Base-by-base conservation (phyloP, 495 filamentous ascomycete genomes). In the Penicillium soppii region DNA sequence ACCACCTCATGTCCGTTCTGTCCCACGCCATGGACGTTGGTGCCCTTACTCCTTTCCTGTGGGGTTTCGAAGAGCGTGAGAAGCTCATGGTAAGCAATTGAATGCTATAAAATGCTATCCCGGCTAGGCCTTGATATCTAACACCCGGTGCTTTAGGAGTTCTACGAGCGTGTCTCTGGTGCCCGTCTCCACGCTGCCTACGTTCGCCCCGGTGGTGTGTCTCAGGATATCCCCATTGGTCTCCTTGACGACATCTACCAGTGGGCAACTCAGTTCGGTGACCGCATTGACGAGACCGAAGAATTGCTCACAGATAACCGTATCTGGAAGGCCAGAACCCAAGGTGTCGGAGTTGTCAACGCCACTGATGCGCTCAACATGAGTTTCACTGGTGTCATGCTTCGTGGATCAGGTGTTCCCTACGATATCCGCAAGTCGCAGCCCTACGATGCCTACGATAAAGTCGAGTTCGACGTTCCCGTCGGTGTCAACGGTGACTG, bases 1-100 rank as follows among this genome's bases (percentile, higher is more conserved):
- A 99, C 77, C 95, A 99, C 71, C 83, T 99, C 50, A 99, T 99
- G 95, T 94, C 90, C 42, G 83, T 99, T 40, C 79, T 99, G 39
- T 95, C 90, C 29, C 95, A 99, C 77, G 95, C 95, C 68, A 99
- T 99, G 95, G 94, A 99, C 71, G 95, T 99, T 67, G 95, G 95
- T 66, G 95, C 95, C 46, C 71, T 99, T 59, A 99, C 95, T 45
- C 95, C 95, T 50, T 99, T 99, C 81, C 71, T 99, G 74, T 99
- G 95, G 95, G 95, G 95, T 19, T 99, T 99, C 70, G 95, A 99
- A 76, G 95, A 99, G 73, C 86, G 95, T 79, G 95, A 99, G 75
- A 99, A 99, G 80, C 76, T 99, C 37, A 99, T 99, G 95, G 92
- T 91, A 75, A 63, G 75, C 75, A 29, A 25, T n/a, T 8, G 36